Percentiles rank a stretch among this genome's conserved stretches.
Evolutionary conservation across 257 asterid genomes (phyloP).

Genomic region (Ajuga chamaepitys): DNA sequence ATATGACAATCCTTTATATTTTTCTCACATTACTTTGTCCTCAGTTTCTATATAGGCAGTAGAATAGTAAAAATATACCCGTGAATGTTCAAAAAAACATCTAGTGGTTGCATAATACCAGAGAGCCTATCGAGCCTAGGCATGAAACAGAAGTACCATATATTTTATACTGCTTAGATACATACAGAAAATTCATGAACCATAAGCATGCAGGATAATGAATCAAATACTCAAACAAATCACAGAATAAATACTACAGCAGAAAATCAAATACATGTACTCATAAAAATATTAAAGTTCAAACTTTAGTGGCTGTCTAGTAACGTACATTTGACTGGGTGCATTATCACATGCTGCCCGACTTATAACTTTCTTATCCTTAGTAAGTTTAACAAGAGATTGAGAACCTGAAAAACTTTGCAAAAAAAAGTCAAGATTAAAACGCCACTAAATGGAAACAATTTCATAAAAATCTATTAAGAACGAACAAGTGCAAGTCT

Average conservation of each 20-base stretch:
- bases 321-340: conserved; percentile 46
- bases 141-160: background rate
- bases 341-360: conserved; percentile 37
- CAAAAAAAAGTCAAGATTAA: conserved; percentile 2
- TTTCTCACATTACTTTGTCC: background rate
- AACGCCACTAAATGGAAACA: background rate
- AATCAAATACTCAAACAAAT: conserved; percentile 10
- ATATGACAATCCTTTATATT: background rate
- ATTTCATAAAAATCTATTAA: background rate
- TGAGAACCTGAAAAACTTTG: conserved; percentile 32
- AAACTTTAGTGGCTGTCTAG: background rate
- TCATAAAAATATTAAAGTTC: background rate
- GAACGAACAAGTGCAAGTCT: background rate
- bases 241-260: background rate
- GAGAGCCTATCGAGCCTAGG: background rate
- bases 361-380: conserved; percentile 42
- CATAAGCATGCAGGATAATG: conserved; percentile 3
- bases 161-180: background rate
- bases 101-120: background rate
- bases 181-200: background rate
- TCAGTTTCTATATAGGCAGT: background rate
- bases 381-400: conserved; percentile 31
- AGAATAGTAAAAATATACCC: background rate
- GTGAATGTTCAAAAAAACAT: background rate
- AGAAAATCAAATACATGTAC: background rate